Evolutionary conservation across 2,329 filamentous ascomycete genomes (phyloP).

Genomic region (Ophiostoma australiae): DNA sequence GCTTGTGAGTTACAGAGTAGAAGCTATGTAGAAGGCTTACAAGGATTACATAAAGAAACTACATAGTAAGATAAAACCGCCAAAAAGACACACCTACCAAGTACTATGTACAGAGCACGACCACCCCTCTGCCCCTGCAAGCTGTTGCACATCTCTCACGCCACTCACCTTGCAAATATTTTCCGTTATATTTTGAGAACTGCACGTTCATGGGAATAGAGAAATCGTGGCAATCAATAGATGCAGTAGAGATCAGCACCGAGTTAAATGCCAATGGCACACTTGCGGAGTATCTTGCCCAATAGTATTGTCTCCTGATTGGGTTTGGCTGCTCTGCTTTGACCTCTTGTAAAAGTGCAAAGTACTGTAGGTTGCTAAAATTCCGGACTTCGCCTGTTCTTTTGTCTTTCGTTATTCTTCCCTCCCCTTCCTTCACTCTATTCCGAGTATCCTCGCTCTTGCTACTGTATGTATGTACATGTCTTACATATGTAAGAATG

Average conservation of each 20-base stretch:
- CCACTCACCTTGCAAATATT: neutral
- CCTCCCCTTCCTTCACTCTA: neutral
- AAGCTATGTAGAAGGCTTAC: neutral
- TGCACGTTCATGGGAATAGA: neutral
- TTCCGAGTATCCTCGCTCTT: neutral
- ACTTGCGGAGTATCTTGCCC: constrained; percentile 1
- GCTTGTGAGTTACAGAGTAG: neutral
- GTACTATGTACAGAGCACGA: no score
- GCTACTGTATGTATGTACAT: no score
- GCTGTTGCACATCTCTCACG: neutral
- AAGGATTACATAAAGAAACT: neutral
- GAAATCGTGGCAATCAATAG: neutral
- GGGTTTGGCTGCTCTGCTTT: neutral
- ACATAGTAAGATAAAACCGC: neutral
- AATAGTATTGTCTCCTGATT: neutral
- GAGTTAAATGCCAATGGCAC: neutral
- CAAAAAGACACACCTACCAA: neutral
- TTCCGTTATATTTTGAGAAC: neutral
- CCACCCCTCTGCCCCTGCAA: neutral
- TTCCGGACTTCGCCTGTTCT: neutral
- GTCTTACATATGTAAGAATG: neutral
- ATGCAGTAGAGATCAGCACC: neutral
- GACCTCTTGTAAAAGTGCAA: neutral
- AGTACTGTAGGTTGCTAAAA: neutral
- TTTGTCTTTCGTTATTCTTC: neutral